Evolutionary conservation across 257 asterid species (phyloP).

Genomic region (Perilla frutescens): DNA sequence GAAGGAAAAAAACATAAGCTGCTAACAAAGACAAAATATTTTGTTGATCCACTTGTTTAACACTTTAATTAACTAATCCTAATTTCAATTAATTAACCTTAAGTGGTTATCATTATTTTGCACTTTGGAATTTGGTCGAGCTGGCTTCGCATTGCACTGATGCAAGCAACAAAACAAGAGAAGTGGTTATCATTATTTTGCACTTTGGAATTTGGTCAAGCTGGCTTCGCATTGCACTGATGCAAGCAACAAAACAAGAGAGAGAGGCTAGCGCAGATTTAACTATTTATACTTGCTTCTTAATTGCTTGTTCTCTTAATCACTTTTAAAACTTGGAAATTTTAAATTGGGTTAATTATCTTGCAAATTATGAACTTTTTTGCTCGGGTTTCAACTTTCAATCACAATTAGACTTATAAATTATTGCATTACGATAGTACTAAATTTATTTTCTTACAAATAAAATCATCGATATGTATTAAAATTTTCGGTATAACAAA

Average conservation of each 20-base stretch:
- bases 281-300: too few species aligned
- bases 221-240: conserved; percentile 4
- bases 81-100: neutral
- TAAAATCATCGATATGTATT: too few species aligned
- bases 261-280: too few species aligned
- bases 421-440: too few species aligned
- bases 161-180: neutral
- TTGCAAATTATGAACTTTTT: too few species aligned
- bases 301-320: too few species aligned
- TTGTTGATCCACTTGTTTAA: conserved; percentile 15
- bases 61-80: neutral
- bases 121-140: neutral
- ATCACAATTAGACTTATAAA: too few species aligned
- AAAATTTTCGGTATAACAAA: too few species aligned
- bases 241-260: neutral
- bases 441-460: too few species aligned
- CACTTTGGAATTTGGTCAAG: neutral
- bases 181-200: neutral
- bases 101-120: neutral
- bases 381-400: too few species aligned
- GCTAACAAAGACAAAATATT: neutral
- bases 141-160: conserved; percentile 4
- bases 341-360: too few species aligned
- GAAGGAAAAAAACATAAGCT: neutral
- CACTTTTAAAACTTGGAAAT: too few species aligned